These are phyloP conservation scores for Lactarius vividus DNA, from an alignment of 768 basidiomycete genomes.

Conservation along the genomic window DNA sequence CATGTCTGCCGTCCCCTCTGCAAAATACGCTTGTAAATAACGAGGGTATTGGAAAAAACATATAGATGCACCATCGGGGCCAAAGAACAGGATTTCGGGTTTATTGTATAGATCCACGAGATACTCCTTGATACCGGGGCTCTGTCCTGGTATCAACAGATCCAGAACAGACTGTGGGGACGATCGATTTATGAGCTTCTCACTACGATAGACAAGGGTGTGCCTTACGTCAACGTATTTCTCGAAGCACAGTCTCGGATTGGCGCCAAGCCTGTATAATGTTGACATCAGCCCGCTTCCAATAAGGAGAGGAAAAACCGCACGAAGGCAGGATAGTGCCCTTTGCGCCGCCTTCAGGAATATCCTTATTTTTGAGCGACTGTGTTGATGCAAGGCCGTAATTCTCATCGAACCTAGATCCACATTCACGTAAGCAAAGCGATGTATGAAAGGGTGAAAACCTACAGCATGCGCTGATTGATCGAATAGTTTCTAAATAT, in stretches of 20 bases:
- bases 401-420: conserved; percentile 81
- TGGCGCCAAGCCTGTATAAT: conserved; percentile 65
- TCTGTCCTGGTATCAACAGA: conserved; percentile 92
- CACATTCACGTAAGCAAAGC: conserved; percentile 9
- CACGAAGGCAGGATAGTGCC: conserved; percentile 93
- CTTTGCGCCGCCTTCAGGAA: conserved; percentile 96
- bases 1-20: conserved; percentile 95
- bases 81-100: conserved; percentile 93
- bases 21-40: conserved; percentile 8
- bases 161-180: conserved; percentile 74
- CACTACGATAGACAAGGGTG: not conserved
- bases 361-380: conserved; percentile 96
- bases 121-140: conserved; percentile 94
- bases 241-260: conserved; percentile 85
- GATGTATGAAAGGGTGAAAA: conserved; percentile 10
- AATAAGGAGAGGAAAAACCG: conserved; percentile 30
- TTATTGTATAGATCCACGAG: conserved; percentile 87
- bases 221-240: conserved; percentile 92
- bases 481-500: conserved; percentile 82
- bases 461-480: conserved; percentile 83
- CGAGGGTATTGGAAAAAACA: not conserved
- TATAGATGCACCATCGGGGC: conserved; percentile 73
- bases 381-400: conserved; percentile 94
- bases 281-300: not conserved
- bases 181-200: conserved; percentile 7